phyloP scores from a whole-genome alignment of 768 basidiomycete species.

The Boletus reticulatus region DNA sequence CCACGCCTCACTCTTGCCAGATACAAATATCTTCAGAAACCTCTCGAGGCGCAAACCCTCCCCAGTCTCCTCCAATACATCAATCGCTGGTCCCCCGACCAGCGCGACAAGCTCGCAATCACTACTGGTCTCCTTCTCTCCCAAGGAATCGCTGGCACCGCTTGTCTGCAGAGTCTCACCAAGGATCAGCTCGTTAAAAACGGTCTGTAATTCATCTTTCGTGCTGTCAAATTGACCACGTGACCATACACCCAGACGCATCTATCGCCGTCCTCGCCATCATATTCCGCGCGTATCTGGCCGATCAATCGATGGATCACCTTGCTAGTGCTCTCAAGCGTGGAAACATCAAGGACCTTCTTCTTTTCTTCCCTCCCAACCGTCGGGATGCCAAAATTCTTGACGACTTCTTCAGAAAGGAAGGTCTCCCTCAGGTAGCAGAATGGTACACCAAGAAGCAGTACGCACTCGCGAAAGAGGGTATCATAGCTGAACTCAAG shows the following conservation, averaged over 20 bases:
- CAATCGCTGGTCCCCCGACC: slow-evolving; percentile 74
- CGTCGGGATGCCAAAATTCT: slow-evolving; percentile 72
- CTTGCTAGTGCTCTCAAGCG: slow-evolving; percentile 79
- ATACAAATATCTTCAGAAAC: slow-evolving; percentile 99
- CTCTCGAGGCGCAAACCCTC: slow-evolving; percentile 83
- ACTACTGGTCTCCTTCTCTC: slow-evolving; percentile 81
- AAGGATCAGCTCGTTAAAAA: slow-evolving; percentile 98
- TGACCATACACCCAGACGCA: slow-evolving; percentile 51
- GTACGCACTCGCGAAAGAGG: slow-evolving; percentile 77
- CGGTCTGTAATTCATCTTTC: slow-evolving; percentile 42
- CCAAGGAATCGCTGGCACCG: slow-evolving; percentile 76
- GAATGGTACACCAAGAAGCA: slow-evolving; percentile 97
- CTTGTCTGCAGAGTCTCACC: slow-evolving; percentile 76
- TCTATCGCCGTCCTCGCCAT: slow-evolving; percentile 72
- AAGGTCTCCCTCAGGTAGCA: slow-evolving; percentile 71
- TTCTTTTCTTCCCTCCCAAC: slow-evolving; percentile 83
- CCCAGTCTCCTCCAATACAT: slow-evolving; percentile 86
- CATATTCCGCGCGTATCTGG: slow-evolving; percentile 79
- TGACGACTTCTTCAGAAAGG: slow-evolving; percentile 85
- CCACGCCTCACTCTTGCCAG: slow-evolving; percentile 38
- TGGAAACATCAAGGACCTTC: slow-evolving; percentile 81
- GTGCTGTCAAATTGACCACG: background rate
- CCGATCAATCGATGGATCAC: slow-evolving; percentile 87
- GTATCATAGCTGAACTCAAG: slow-evolving; percentile 64
- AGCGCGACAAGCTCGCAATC: slow-evolving; percentile 81